Evolutionary conservation across 805 yeast genomes (phyloP).

Genomic region (Saccharomycopsis oosterbeekiorum): DNA sequence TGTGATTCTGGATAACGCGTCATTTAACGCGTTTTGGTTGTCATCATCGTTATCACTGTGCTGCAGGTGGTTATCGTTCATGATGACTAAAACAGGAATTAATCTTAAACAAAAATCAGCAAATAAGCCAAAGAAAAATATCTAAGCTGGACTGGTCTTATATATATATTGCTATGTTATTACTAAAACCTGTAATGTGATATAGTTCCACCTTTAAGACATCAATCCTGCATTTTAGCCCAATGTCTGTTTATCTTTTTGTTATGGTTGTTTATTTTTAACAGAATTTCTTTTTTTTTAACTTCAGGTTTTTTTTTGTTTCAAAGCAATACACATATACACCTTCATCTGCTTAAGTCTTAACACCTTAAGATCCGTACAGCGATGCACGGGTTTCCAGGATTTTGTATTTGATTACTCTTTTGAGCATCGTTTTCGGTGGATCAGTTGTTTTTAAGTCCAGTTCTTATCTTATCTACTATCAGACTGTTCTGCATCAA

Average conservation of each 20-base stretch:
- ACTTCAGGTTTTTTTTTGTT: too few species aligned
- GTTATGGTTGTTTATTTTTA: too few species aligned
- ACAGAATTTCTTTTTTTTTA: too few species aligned
- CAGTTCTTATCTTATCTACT: not conserved
- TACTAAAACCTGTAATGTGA: too few species aligned
- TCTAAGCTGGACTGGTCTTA: too few species aligned
- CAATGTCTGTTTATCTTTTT: too few species aligned
- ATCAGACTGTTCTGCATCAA: not conserved
- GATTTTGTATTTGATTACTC: not conserved
- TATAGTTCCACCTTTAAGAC: not conserved
- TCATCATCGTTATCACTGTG: not conserved
- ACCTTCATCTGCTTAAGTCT: too few species aligned
- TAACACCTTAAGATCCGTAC: too few species aligned
- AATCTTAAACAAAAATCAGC: not conserved
- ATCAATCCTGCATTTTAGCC: too few species aligned
- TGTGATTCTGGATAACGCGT: conserved; percentile 1
- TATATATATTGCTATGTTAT: too few species aligned
- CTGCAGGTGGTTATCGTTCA: not conserved
- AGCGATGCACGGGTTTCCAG: too few species aligned
- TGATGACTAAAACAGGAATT: not conserved
- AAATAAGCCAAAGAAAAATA: not conserved
- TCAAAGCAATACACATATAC: too few species aligned
- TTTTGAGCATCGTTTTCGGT: not conserved
- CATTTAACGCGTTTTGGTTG: not conserved
- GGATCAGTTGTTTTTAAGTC: not conserved